phyloP scores from a whole-genome alignment of 1,284 basidiomycete species.

The Apiotrichum sp. region DNA sequence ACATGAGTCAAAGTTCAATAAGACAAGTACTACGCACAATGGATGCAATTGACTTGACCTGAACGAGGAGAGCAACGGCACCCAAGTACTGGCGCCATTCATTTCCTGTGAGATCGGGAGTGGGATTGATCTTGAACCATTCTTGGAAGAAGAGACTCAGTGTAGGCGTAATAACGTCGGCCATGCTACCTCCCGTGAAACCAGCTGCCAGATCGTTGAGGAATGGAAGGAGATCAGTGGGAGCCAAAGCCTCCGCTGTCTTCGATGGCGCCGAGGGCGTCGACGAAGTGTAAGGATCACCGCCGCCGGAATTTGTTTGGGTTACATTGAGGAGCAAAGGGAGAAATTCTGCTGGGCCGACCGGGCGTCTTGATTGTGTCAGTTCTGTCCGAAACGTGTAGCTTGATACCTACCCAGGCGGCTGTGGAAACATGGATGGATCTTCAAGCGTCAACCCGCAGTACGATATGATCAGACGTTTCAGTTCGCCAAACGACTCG shows the following conservation, averaged over 20 bases:
- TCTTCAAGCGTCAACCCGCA: constrained; percentile 84
- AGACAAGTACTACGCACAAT: constrained; percentile 50
- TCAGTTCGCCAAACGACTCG: constrained; percentile 62
- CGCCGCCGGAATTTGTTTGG: constrained; percentile 48
- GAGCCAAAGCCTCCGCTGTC: constrained; percentile 27
- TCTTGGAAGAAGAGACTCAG: constrained; percentile 46
- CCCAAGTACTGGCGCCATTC: constrained; percentile 80
- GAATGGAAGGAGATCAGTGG: constrained; percentile 47
- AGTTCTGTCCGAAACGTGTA: not conserved
- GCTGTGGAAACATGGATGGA: constrained; percentile 86
- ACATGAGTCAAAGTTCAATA: constrained; percentile 3
- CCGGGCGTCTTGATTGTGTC: constrained; percentile 52
- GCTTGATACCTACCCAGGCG: constrained; percentile 55
- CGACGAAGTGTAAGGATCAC: constrained; percentile 52
- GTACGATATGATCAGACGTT: constrained; percentile 80
- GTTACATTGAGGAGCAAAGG: constrained; percentile 63
- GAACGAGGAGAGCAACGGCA: constrained; percentile 72
- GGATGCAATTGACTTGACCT: constrained; percentile 73
- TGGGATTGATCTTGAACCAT: constrained; percentile 41
- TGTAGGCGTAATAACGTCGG: constrained; percentile 49
- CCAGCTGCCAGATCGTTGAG: constrained; percentile 49
- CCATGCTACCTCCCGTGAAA: constrained; percentile 45
- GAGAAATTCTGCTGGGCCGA: constrained; percentile 72
- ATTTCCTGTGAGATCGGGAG: constrained; percentile 44
- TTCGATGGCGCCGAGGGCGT: not conserved